These are phyloP conservation scores for Carex parvula DNA, from an alignment of 176 grass and related monocot genomes.

Conservation along the genomic window DNA sequence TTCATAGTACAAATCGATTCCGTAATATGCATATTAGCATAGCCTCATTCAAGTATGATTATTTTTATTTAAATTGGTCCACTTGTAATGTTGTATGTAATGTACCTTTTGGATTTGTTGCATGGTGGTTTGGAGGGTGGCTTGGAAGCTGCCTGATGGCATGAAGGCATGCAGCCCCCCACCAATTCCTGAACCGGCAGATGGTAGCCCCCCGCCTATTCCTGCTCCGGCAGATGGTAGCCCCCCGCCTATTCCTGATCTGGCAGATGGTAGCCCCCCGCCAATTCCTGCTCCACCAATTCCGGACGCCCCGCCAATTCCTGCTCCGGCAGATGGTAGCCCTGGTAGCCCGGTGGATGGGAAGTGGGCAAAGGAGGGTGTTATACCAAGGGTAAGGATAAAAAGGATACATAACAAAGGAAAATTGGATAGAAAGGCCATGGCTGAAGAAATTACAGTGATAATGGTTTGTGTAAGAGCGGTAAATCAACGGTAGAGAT, in stretches of 20 bases:
- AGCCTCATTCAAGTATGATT: no score
- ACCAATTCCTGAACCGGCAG: no score
- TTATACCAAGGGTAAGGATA: background rate
- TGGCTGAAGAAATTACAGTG: background rate
- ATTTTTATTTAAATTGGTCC: no score
- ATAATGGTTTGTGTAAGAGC: background rate
- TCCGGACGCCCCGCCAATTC: no score
- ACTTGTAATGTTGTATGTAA: background rate
- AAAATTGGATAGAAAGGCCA: slow-evolving; percentile 11
- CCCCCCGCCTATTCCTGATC: no score
- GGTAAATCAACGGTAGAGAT: background rate
- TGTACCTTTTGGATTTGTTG: slow-evolving; percentile 38
- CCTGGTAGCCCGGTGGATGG: background rate
- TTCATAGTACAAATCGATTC: no score
- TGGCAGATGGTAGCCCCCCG: no score
- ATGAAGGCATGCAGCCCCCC: background rate
- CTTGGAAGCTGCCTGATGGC: slow-evolving; percentile 9
- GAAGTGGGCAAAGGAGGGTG: background rate
- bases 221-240: no score
- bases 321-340: background rate
- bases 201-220: no score
- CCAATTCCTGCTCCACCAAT: no score
- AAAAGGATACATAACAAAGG: slow-evolving; percentile 6
- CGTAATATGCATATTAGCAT: no score
- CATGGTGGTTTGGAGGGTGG: slow-evolving; percentile 43